Percentiles rank a stretch among this genome's conserved stretches.
phyloP scores from a whole-genome alignment of 192 early-diverging fungal genomes.

The Funneliformis geosporum region DNA sequence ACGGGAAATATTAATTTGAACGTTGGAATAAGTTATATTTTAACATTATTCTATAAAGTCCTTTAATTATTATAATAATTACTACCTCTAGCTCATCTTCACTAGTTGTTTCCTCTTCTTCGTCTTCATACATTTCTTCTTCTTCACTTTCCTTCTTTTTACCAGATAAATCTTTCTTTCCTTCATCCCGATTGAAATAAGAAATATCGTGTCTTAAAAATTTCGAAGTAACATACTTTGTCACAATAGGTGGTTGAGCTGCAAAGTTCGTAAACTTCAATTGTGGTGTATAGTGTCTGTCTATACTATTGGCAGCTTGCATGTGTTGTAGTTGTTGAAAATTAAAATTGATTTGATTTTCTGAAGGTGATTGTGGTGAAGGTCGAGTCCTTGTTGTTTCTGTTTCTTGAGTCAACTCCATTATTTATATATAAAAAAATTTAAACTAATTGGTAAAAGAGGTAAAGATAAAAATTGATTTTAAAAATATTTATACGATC shows the following conservation, averaged over 20 bases:
- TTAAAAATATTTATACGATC: background rate
- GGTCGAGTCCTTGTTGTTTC: background rate
- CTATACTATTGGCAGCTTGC: background rate
- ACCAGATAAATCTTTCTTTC: slow-evolving; percentile 30
- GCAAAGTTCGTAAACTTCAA: slow-evolving; percentile 58
- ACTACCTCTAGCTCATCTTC: slow-evolving; percentile 12
- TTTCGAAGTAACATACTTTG: slow-evolving; percentile 47
- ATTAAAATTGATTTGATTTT: background rate
- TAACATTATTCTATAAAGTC: too few relatives aligned
- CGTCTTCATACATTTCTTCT: slow-evolving; percentile 16
- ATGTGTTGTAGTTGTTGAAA: background rate
- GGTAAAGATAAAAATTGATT: background rate
- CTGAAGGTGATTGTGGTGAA: background rate
- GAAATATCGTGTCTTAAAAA: slow-evolving; percentile 49
- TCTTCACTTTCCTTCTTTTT: slow-evolving; percentile 38
- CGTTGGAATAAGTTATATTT: background rate
- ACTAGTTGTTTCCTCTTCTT: slow-evolving; percentile 6
- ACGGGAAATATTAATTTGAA: background rate
- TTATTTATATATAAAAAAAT: background rate
- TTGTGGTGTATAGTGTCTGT: slow-evolving; percentile 37
- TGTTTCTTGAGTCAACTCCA: background rate
- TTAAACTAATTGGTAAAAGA: background rate
- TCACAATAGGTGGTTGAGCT: slow-evolving; percentile 48
- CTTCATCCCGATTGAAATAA: slow-evolving; percentile 46
- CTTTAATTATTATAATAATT: too few relatives aligned